These are phyloP conservation scores for Leccinum broughii DNA, from an alignment of 768 basidiomycete genomes.

Conservation along the genomic window DNA sequence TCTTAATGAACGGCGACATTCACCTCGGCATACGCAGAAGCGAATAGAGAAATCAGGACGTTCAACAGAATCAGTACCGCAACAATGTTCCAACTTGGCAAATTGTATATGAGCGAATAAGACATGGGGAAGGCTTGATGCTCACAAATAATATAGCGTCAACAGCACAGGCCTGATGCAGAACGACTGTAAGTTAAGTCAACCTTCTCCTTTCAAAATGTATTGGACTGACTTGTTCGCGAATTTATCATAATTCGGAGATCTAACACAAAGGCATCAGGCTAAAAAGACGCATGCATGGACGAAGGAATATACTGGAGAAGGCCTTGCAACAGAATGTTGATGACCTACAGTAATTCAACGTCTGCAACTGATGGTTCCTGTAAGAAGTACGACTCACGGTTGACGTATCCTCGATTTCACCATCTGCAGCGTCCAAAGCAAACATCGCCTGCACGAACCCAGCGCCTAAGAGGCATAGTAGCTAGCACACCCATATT, in stretches of 20 bases:
- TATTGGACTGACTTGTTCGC: conserved; percentile 39
- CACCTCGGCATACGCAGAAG: conserved; percentile 89
- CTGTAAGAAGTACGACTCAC: conserved; percentile 37
- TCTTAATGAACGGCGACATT: conserved; percentile 21
- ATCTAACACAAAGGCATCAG: conserved; percentile 35
- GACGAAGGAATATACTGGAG: conserved; percentile 54
- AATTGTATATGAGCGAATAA: conserved; percentile 1
- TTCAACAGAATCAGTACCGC: conserved; percentile 87
- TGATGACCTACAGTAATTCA: conserved; percentile 49
- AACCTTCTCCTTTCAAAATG: neutral
- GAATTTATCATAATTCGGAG: conserved; percentile 68
- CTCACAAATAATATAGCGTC: conserved; percentile 78
- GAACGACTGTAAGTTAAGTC: conserved; percentile 1
- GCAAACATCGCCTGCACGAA: conserved; percentile 89
- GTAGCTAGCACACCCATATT: conserved; percentile 46
- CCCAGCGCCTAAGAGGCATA: conserved; percentile 80
- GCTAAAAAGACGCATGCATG: neutral
- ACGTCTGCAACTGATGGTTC: conserved; percentile 2
- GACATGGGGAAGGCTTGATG: neutral
- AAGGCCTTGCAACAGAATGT: conserved; percentile 76
- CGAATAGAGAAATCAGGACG: conserved; percentile 92
- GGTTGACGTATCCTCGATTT: conserved; percentile 48
- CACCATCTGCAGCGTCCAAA: conserved; percentile 87
- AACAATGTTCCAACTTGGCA: conserved; percentile 73
- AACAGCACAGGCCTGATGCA: conserved; percentile 53